Conservation (phyloP, 23 red algal species). For the Gracilaria vermiculophylla region DNA sequence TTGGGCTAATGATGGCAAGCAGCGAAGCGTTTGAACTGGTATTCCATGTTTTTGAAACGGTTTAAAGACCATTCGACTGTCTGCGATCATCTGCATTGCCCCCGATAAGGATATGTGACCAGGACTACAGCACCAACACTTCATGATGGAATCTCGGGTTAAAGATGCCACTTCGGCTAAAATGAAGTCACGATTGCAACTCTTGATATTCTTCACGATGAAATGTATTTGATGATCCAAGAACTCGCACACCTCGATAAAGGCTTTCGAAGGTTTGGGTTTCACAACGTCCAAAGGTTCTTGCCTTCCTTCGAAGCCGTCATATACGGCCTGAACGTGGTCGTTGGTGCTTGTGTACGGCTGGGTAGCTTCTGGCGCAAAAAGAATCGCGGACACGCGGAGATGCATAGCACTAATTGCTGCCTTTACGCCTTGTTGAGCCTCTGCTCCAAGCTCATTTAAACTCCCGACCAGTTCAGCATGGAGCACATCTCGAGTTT, state of each 20-base stretch:
- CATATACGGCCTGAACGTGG: neutral
- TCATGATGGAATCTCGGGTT: slow-evolving; percentile 34
- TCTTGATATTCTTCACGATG: slow-evolving; percentile 6
- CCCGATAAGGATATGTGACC: slow-evolving; percentile 30
- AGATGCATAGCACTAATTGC: neutral
- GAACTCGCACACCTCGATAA: slow-evolving; percentile 39
- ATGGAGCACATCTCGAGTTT: slow-evolving; percentile 44
- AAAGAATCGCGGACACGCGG: slow-evolving; percentile 39
- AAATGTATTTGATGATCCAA: slow-evolving; percentile 47
- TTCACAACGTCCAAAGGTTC: neutral
- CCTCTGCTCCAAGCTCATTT: slow-evolving; percentile 35
- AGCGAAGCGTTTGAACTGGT: neutral
- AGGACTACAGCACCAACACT: slow-evolving; percentile 29
- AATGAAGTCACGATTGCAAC: slow-evolving; percentile 37
- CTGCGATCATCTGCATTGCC: slow-evolving; percentile 50
- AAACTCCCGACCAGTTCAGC: slow-evolving; percentile 22
- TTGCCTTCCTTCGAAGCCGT: neutral
- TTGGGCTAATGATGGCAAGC: slow-evolving; percentile 35
- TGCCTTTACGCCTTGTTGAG: slow-evolving; percentile 45
- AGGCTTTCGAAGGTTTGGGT: slow-evolving; percentile 17
- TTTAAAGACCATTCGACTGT: slow-evolving; percentile 16
- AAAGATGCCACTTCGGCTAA: slow-evolving; percentile 18
- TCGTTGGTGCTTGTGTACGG: neutral
- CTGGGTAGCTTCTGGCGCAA: neutral
- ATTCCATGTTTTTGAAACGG: slow-evolving; percentile 35